phyloP scores from a whole-genome alignment of 202 grass and related monocot species.

The Eragrostis tef region DNA sequence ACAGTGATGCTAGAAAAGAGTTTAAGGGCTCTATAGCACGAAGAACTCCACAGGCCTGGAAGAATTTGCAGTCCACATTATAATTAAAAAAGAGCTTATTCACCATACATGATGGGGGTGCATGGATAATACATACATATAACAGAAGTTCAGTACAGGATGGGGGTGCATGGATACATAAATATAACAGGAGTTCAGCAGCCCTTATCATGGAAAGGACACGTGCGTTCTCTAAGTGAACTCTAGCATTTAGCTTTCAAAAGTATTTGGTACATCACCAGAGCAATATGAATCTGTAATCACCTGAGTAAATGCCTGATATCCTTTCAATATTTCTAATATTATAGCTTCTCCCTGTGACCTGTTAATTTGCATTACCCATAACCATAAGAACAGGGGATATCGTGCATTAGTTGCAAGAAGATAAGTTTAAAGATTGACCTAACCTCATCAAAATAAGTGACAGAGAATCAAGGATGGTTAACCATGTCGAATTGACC shows the following conservation, averaged over 20 bases:
- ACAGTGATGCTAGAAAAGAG: conserved; percentile 97
- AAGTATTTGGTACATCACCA: conserved; percentile 31
- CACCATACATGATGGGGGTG: neutral
- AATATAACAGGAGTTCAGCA: conserved; percentile 23
- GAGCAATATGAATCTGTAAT: conserved; percentile 30
- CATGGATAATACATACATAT: conserved; percentile 32
- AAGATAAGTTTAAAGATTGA: conserved; percentile 45
- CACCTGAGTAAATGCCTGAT: conserved; percentile 98
- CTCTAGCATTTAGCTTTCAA: conserved; percentile 24
- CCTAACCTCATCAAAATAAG: conserved; percentile 86
- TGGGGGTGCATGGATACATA: conserved; percentile 6
- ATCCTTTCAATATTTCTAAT: conserved; percentile 99
- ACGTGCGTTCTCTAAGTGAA: neutral
- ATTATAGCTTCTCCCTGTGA: conserved; percentile 99
- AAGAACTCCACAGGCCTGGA: conserved; percentile 98
- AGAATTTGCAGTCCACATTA: conserved; percentile 45
- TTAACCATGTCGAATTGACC: conserved; percentile 96
- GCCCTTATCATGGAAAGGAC: conserved; percentile 14
- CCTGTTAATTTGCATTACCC: conserved; percentile 58
- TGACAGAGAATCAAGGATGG: conserved; percentile 96
- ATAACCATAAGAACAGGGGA: conserved; percentile 46
- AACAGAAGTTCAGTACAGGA: conserved; percentile 20
- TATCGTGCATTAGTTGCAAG: conserved; percentile 43
- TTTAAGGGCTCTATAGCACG: conserved; percentile 91
- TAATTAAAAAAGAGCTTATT: conserved; percentile 40